phyloP scores from a whole-genome alignment of 2,329 filamentous ascomycete genomes.

The Ceratocystis ficicola region DNA sequence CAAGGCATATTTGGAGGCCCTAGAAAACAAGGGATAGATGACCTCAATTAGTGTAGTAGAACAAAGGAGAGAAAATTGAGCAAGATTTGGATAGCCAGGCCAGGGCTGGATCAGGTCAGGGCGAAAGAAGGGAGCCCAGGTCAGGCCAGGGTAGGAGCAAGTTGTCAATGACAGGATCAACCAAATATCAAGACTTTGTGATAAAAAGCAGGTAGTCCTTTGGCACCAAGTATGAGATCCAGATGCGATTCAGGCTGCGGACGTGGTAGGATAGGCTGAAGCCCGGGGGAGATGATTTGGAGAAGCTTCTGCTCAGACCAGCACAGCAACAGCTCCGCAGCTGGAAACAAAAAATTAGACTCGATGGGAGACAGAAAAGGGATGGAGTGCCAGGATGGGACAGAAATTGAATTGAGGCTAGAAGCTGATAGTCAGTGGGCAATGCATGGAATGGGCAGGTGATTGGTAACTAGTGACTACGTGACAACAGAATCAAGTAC shows the following conservation, averaged over 20 bases:
- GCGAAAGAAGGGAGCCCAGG: background rate
- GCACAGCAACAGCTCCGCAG: background rate
- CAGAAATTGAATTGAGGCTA: background rate
- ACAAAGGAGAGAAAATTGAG: background rate
- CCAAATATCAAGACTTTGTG: background rate
- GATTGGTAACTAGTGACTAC: too few relatives aligned
- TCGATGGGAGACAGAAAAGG: background rate
- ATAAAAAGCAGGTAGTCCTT: too few relatives aligned
- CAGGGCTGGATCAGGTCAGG: background rate
- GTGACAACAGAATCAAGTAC: too few relatives aligned
- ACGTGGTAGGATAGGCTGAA: background rate
- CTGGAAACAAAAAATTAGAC: background rate
- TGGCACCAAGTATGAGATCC: too few relatives aligned
- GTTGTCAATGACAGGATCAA: constrained; percentile 2
- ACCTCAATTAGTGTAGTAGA: background rate
- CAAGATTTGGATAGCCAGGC: background rate
- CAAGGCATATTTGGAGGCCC: too few relatives aligned
- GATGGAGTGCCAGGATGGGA: background rate
- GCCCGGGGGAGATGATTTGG: background rate
- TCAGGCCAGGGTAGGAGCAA: background rate
- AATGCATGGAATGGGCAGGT: too few relatives aligned
- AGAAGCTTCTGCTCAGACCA: background rate
- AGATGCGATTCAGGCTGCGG: too few relatives aligned
- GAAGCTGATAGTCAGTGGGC: too few relatives aligned
- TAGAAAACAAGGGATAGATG: background rate